phyloP scores from a whole-genome alignment of 169 alveolate genomes.

The Prorocentrum cordatum region DNA sequence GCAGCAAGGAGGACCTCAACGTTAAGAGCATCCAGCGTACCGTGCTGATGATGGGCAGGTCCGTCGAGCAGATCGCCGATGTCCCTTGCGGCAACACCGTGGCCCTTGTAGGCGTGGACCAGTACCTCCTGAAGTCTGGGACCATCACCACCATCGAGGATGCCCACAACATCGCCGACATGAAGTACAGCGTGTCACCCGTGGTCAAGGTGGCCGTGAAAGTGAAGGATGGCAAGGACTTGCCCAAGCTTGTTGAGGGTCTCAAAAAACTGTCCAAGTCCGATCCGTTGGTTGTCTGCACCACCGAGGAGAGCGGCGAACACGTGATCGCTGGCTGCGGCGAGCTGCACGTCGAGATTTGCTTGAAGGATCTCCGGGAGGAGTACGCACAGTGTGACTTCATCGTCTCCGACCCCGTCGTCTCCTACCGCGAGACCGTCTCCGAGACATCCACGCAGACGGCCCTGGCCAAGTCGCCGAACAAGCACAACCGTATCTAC shows the following conservation, averaged over 20 bases:
- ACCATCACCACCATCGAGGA: conserved; percentile 93
- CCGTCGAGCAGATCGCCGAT: conserved; percentile 34
- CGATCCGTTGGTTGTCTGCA: conserved; percentile 97
- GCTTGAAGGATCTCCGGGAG: conserved; percentile 96
- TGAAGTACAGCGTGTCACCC: conserved; percentile 99
- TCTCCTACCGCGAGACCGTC: conserved; percentile 98
- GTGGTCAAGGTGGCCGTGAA: conserved; percentile 99
- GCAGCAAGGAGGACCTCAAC: conserved; percentile 78
- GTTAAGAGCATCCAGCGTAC: conserved; percentile 95
- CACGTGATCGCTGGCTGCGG: conserved; percentile 98
- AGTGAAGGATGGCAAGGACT: conserved; percentile 96
- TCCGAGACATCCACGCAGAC: conserved; percentile 86
- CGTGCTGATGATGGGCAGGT: conserved; percentile 91
- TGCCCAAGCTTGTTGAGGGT: conserved; percentile 98
- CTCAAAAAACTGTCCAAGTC: conserved; percentile 94
- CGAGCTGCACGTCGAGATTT: conserved; percentile 98
- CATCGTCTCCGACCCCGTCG: conserved; percentile 97
- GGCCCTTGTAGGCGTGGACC: conserved; percentile 98
- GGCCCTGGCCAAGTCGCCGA: conserved; percentile 97
- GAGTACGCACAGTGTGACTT: conserved; percentile 98
- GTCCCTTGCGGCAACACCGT: conserved; percentile 91
- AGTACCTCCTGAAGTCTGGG: conserved; percentile 94
- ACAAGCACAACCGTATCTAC: conserved; percentile 94
- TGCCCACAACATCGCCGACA: conserved; percentile 95
- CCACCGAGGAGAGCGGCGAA: conserved; percentile 97